These are phyloP conservation scores for Wickerhamomyces rabaulensis DNA, from an alignment of 805 yeast genomes.

Conservation along the genomic window DNA sequence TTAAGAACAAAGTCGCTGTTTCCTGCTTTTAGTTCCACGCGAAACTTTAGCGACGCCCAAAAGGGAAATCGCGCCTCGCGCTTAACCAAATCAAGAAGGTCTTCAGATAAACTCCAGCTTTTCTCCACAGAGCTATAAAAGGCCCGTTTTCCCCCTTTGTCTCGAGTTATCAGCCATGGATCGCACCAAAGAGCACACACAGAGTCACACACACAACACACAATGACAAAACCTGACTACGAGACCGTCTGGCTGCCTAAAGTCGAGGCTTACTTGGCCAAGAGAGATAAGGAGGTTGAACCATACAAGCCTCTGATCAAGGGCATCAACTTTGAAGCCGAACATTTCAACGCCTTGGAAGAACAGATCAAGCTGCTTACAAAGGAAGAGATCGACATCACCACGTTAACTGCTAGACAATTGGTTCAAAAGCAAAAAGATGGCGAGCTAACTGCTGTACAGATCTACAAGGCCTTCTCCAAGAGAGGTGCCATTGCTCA, in stretches of 20 bases:
- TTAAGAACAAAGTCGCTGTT: background rate
- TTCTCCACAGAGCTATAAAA: background rate
- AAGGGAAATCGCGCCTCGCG: background rate
- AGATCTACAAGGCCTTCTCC: slow-evolving; percentile 48
- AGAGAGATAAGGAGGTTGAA: slow-evolving; percentile 14
- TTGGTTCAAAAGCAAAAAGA: slow-evolving; percentile 15
- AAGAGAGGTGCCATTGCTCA: slow-evolving; percentile 56
- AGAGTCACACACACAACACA: too few species aligned
- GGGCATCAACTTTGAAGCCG: slow-evolving; percentile 14
- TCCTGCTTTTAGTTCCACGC: background rate
- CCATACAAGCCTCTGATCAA: slow-evolving; percentile 15
- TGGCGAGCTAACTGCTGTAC: slow-evolving; percentile 32
- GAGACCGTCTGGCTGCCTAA: slow-evolving; percentile 18
- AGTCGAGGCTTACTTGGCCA: slow-evolving; percentile 14
- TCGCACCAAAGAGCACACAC: background rate
- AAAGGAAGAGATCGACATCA: slow-evolving; percentile 18
- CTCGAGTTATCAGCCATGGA: background rate
- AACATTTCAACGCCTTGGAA: slow-evolving; percentile 20
- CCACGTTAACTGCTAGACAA: slow-evolving; percentile 13
- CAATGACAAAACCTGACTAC: slow-evolving; percentile 5
- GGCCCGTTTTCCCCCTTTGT: background rate
- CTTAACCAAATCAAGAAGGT: background rate
- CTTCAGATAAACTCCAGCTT: background rate
- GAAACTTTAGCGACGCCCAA: background rate
- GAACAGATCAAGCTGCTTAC: slow-evolving; percentile 13